These are phyloP conservation scores for Pulveroboletus sp. DNA, from an alignment of 768 basidiomycete genomes.

Conservation along the genomic window DNA sequence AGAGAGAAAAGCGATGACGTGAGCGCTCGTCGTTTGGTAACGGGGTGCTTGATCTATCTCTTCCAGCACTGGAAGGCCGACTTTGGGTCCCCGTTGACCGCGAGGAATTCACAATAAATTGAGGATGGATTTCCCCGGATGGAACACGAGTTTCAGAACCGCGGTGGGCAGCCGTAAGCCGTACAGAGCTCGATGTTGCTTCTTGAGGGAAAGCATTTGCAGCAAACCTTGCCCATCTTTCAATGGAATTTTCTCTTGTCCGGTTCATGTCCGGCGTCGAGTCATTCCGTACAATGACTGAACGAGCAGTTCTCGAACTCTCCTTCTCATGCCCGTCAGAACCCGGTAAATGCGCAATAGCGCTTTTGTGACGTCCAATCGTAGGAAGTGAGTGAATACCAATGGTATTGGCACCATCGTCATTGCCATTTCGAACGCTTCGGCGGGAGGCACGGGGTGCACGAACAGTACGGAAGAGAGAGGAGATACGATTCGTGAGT, in stretches of 20 bases:
- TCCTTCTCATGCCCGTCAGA: conserved; percentile 23
- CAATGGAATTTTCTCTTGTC: conserved; percentile 30
- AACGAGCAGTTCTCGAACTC: conserved; percentile 21
- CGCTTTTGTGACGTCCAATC: conserved; percentile 25
- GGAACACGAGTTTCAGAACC: conserved; percentile 31
- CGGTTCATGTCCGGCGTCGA: conserved; percentile 17
- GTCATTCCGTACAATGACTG: conserved; percentile 19
- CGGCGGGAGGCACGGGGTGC: conserved; percentile 16
- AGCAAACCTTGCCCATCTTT: conserved; percentile 30
- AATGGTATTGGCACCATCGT: conserved; percentile 21
- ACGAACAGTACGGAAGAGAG: conserved; percentile 45
- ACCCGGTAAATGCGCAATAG: conserved; percentile 9
- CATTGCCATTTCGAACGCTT: conserved; percentile 6
- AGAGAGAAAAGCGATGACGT: conserved; percentile 30
- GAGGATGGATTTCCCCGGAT: conserved; percentile 14
- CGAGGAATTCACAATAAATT: conserved; percentile 10
- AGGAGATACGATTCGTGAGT: conserved; percentile 41
- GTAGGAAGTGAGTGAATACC: conserved; percentile 32
- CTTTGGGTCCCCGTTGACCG: conserved; percentile 22
- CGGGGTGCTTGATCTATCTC: conserved; percentile 16
- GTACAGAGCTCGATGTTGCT: conserved; percentile 9
- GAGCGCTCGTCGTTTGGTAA: conserved; percentile 20
- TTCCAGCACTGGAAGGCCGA: conserved; percentile 24
- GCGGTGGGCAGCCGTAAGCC: conserved; percentile 13
- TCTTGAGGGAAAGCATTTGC: conserved; percentile 20